Conservation (phyloP, 345 rosid species). For the Hirschfeldia incana region DNA sequence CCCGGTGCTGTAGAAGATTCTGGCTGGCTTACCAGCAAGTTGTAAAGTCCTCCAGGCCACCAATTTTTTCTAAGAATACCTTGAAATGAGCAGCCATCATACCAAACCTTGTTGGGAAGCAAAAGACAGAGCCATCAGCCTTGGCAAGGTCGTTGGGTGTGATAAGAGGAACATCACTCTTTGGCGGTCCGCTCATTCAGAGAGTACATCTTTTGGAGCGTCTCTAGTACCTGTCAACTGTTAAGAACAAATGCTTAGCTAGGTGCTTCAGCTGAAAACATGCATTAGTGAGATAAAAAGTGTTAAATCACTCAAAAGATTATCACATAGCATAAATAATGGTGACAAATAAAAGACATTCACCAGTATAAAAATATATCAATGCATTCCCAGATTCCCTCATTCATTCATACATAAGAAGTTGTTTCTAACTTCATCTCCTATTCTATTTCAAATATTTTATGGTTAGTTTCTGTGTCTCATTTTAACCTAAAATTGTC, state of each 20-base stretch:
- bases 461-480: too few species aligned
- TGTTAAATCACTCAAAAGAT: not conserved
- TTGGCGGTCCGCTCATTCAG: conserved; percentile 85
- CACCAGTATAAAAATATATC: not conserved
- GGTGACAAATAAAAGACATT: not conserved
- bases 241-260: too few species aligned
- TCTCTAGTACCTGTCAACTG: conserved; percentile 78
- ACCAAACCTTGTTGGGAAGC: not conserved
- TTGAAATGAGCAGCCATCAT: conserved; percentile 67
- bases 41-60: not conserved
- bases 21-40: conserved; percentile 59
- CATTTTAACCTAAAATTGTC: too few species aligned
- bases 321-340: not conserved
- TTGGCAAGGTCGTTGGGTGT: conserved; percentile 73
- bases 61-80: conserved; percentile 70
- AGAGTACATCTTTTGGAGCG: conserved; percentile 75
- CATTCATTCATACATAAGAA: not conserved
- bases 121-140: conserved; percentile 64
- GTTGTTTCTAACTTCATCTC: too few species aligned
- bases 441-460: too few species aligned
- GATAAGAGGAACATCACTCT: conserved; percentile 46
- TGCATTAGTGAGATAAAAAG: not conserved
- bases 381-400: not conserved
- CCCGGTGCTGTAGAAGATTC: conserved; percentile 88
- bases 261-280: too few species aligned